phyloP scores from a whole-genome alignment of 768 basidiomycete genomes.

The Leccinellum luteum region DNA sequence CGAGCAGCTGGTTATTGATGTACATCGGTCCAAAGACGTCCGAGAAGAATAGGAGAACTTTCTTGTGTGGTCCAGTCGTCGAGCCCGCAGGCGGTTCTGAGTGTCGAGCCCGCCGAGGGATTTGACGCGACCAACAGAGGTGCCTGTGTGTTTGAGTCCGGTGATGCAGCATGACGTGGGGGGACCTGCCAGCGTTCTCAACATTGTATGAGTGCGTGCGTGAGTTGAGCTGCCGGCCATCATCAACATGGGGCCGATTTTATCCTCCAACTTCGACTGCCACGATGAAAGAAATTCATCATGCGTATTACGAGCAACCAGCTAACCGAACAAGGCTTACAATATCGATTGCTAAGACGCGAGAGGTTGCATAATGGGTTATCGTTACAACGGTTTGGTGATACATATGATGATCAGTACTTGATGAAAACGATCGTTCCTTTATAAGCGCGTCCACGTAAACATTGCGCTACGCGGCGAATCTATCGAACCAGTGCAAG shows the following conservation, averaged over 20 bases:
- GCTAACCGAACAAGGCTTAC: neutral
- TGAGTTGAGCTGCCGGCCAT: neutral
- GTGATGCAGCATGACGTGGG: slow-evolving; percentile 47
- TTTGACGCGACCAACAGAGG: slow-evolving; percentile 41
- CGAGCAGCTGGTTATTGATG: slow-evolving; percentile 53
- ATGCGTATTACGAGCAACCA: no score
- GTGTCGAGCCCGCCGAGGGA: slow-evolving; percentile 48
- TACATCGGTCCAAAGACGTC: slow-evolving; percentile 51
- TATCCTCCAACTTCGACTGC: neutral
- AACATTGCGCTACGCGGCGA: slow-evolving; percentile 24
- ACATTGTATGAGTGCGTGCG: slow-evolving; percentile 11
- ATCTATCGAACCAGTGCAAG: slow-evolving; percentile 51
- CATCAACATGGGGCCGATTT: neutral
- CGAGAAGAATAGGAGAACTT: slow-evolving; percentile 55
- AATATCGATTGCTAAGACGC: neutral
- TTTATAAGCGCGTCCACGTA: neutral
- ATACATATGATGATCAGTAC: neutral
- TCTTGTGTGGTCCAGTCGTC: slow-evolving; percentile 29
- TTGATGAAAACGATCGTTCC: neutral
- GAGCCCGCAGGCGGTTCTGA: slow-evolving; percentile 39
- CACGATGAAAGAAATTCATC: neutral
- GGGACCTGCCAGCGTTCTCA: slow-evolving; percentile 38
- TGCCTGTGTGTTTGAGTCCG: slow-evolving; percentile 50
- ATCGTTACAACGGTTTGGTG: slow-evolving; percentile 12
- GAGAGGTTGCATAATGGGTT: neutral